Conservation (phyloP, 2,329 filamentous ascomycete species). For the Daldinia sp. region DNA sequence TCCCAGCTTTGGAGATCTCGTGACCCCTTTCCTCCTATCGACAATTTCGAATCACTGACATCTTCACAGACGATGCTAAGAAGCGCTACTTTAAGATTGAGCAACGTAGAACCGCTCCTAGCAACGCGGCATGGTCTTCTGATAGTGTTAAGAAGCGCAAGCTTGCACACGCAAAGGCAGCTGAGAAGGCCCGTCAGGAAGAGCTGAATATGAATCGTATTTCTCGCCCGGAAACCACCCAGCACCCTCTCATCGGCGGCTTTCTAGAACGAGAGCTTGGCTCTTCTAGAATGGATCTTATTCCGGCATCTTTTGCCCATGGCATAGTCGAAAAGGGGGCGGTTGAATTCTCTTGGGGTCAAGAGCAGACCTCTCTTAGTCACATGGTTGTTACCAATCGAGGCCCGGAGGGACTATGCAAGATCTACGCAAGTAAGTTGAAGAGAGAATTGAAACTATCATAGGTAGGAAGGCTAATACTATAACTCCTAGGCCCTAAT, state of each 20-base stretch:
- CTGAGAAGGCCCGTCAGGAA: slow-evolving; percentile 41
- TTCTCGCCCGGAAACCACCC: slow-evolving; percentile 47
- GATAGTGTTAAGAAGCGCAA: slow-evolving; percentile 66
- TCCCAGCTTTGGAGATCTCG: background rate
- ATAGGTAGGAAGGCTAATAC: slow-evolving; percentile 16
- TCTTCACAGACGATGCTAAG: slow-evolving; percentile 59
- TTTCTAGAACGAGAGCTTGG: slow-evolving; percentile 50
- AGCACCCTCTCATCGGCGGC: slow-evolving; percentile 46
- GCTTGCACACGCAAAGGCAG: slow-evolving; percentile 52
- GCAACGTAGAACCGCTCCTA: slow-evolving; percentile 61
- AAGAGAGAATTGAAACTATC: background rate
- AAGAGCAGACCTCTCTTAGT: slow-evolving; percentile 40
- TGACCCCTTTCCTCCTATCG: background rate
- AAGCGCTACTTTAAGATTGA: slow-evolving; percentile 75
- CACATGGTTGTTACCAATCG: slow-evolving; percentile 53
- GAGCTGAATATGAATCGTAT: slow-evolving; percentile 50
- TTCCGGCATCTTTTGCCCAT: slow-evolving; percentile 50
- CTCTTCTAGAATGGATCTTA: slow-evolving; percentile 38
- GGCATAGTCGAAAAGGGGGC: slow-evolving; percentile 52
- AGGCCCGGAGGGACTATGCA: slow-evolving; percentile 52
- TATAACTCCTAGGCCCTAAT: background rate
- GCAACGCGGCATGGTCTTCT: slow-evolving; percentile 62
- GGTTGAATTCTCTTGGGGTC: background rate
- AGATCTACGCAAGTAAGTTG: slow-evolving; percentile 56
- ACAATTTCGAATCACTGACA: background rate